phyloP scores from a whole-genome alignment of 163 green algal species.

The Smithsoniella earleae region DNA sequence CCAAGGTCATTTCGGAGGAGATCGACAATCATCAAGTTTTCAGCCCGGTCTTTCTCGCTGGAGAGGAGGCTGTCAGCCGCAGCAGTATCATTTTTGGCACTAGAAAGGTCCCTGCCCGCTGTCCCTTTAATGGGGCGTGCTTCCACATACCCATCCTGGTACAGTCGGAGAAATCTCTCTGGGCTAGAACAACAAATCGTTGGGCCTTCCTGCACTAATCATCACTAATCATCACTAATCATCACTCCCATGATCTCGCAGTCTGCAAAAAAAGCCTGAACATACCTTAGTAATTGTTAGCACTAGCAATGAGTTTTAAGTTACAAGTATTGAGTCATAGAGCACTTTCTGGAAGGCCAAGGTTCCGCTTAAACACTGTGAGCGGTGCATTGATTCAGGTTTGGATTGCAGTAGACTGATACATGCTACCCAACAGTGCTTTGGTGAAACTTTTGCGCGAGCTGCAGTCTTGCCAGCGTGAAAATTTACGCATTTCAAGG shows the following conservation, averaged over 20 bases:
- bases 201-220: conserved; percentile 29
- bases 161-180: conserved; percentile 81
- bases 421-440: too few relatives aligned
- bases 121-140: conserved; percentile 96
- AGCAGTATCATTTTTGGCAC: conserved; percentile 47
- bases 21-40: conserved; percentile 99
- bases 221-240: too few relatives aligned
- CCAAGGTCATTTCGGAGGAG: conserved; percentile 96
- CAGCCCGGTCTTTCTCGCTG: conserved; percentile 82
- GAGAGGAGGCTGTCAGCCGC: conserved; percentile 45
- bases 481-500: too few relatives aligned
- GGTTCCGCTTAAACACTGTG: too few relatives aligned
- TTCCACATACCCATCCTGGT: conserved; percentile 67
- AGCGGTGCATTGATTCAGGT: too few relatives aligned
- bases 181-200: conserved; percentile 86
- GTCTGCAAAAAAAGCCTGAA: background rate
- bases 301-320: background rate
- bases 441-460: too few relatives aligned
- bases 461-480: too few relatives aligned
- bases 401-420: too few relatives aligned
- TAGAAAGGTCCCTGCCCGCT: conserved; percentile 37
- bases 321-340: too few relatives aligned
- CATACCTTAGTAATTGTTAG: background rate
- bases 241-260: too few relatives aligned
- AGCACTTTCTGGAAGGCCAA: too few relatives aligned